These are phyloP conservation scores for Speleostelium caveatum DNA, from an alignment of 78 protist species.

Conservation along the genomic window DNA sequence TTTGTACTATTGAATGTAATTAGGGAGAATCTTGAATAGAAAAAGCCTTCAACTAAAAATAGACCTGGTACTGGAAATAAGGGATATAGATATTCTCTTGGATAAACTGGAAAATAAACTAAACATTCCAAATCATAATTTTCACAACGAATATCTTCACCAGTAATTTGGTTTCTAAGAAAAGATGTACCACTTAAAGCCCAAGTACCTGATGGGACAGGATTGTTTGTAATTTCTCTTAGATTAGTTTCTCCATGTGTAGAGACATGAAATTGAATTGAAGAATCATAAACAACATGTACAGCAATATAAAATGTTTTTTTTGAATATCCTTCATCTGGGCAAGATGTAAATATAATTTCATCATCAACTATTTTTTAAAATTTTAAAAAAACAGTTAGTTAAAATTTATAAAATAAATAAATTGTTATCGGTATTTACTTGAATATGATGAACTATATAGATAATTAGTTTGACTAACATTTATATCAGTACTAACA, in stretches of 20 bases:
- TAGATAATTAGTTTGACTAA: conserved; percentile 8
- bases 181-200: conserved; percentile 20
- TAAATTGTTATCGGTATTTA: not conserved
- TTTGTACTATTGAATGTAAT: conserved; percentile 17
- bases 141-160: not conserved
- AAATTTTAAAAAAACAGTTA: not conserved
- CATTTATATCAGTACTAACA: not conserved
- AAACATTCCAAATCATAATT: conserved; percentile 31
- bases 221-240: not conserved
- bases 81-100: conserved; percentile 10
- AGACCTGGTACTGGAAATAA: conserved; percentile 39
- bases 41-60: not conserved
- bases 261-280: not conserved
- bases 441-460: conserved; percentile 24
- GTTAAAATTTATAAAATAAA: not conserved
- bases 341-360: conserved; percentile 8
- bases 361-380: conserved; percentile 35
- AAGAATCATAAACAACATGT: not conserved
- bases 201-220: conserved; percentile 17
- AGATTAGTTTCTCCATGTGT: not conserved
- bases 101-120: conserved; percentile 17
- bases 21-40: not conserved
- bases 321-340: conserved; percentile 1
- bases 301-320: conserved; percentile 26
- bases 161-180: not conserved